Evolutionary conservation across 2,329 filamentous ascomycete species (phyloP).

Genomic region (Ceratocystis lukuohia): DNA sequence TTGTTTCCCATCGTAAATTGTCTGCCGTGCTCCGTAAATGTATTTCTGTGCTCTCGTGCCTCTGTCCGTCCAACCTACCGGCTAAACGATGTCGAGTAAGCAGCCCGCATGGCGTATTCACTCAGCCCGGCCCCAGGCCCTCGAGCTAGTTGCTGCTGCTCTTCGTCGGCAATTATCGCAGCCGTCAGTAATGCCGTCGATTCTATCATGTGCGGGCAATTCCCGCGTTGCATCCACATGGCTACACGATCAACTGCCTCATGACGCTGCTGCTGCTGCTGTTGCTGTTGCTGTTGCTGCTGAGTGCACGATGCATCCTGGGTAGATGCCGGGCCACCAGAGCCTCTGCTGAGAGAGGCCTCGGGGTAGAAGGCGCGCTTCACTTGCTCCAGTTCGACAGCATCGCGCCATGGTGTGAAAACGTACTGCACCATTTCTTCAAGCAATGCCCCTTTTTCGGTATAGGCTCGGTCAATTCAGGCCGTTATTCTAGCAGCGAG

Average conservation of each 20-base stretch:
- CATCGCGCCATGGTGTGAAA: constrained; percentile 60
- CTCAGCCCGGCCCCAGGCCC: constrained; percentile 28
- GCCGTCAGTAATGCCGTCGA: constrained; percentile 61
- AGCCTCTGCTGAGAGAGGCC: neutral
- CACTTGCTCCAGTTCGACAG: constrained; percentile 50
- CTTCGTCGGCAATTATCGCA: constrained; percentile 51
- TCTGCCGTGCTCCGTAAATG: too few relatives aligned
- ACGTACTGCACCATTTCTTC: constrained; percentile 52
- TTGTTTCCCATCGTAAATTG: neutral
- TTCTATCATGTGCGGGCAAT: constrained; percentile 67
- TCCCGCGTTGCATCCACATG: constrained; percentile 59
- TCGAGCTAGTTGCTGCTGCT: constrained; percentile 20
- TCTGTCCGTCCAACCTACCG: constrained; percentile 36
- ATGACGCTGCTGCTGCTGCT: constrained; percentile 22
- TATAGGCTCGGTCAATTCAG: neutral
- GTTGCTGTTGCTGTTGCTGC: neutral
- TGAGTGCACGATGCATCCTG: constrained; percentile 5
- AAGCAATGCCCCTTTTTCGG: too few relatives aligned
- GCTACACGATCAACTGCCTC: constrained; percentile 44
- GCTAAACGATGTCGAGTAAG: constrained; percentile 63
- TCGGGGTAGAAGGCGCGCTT: constrained; percentile 47
- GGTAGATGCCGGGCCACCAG: neutral
- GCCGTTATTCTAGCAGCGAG: neutral
- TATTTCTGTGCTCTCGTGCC: neutral
- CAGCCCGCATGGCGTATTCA: constrained; percentile 49